A percentile compares a stretch with the other conserved stretches of the same genome.
Conservation (phyloP, 202 grass and related monocot species). For the Zizania palustris region DNA sequence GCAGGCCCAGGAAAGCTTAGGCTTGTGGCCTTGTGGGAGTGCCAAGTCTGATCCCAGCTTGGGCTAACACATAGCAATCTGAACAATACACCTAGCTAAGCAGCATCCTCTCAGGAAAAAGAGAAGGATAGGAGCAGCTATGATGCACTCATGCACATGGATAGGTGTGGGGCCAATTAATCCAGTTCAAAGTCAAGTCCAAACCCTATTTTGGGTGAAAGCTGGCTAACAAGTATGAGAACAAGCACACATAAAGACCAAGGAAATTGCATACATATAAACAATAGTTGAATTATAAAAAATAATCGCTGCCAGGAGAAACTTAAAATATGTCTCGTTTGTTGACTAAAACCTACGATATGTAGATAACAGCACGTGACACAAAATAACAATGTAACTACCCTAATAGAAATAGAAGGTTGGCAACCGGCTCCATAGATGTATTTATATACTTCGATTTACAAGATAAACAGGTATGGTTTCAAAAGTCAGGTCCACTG, state of each 20-base stretch:
- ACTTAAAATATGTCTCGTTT: neutral
- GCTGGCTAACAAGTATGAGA: neutral
- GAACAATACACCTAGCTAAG: neutral
- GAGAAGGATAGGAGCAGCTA: too few species aligned
- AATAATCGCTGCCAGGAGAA: neutral
- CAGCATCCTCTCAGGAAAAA: neutral
- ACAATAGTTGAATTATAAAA: neutral
- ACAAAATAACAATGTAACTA: neutral
- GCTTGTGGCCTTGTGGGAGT: neutral
- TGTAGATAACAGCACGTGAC: neutral
- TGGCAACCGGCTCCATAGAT: neutral
- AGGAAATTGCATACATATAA: neutral
- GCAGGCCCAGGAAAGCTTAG: neutral
- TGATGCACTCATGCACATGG: neutral
- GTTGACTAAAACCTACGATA: neutral
- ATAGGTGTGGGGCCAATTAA: neutral
- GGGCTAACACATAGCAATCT: neutral
- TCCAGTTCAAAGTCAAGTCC: neutral
- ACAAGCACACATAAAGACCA: slow-evolving; percentile 6
- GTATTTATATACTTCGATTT: neutral
- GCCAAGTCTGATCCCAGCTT: neutral
- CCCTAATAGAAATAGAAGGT: neutral
- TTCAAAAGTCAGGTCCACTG: too few species aligned
- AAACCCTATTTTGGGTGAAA: neutral
- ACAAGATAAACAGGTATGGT: neutral